Base-by-base conservation (phyloP, 345 rosid genomes). In the Populus simonii region DNA sequence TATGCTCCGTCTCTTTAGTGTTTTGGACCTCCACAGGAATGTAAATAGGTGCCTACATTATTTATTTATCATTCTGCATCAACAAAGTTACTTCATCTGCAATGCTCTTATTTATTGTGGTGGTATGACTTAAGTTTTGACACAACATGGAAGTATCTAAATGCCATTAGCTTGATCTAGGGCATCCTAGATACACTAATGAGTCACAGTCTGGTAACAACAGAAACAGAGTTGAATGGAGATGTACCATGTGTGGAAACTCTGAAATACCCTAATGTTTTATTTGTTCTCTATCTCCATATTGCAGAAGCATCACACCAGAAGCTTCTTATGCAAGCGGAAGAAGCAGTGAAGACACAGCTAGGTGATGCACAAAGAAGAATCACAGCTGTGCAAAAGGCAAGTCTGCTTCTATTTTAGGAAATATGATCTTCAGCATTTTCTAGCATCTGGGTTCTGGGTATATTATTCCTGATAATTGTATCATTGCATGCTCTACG, bases 231-330 rank as follows among this genome's bases (percentile, higher is more conserved):
- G 35, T 36, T 73, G n/a, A 18, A 33, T n/a, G 22, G 23, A 47
- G 57, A 71, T 47, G 57, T 31, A 71, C 27, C n/a, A 8, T 65
- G 7, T 5, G 29, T 66, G 29, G 9, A 31, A 67, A 35, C 38
- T 76, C 22, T 57, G 23, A 36, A 23, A 76, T 17, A 18, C 59
- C 25, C 62, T 3, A 35, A 29, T n/a, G 61, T 36, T 55, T 23
- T 22, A 17, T 35, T 62, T 29, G 16, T 51, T 43, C 49, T 25
- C 67, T 67, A 71, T 33, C 59, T 72, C 75, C 39, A 79, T 39
- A 71, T 75, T 73, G 57, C 95, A 96, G 99, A 84, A 86, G 85
- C 88, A 41, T 83, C 92, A 25, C 92, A 92, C 84, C 89, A 86
- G 79, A 94, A 89, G 82, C 91, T 92, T 77, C 76, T 92, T 29